Evolutionary conservation across 768 basidiomycete species (phyloP), one percentile per base, ranked within the genome.

Genomic region (Lactarius psammicola): DNA sequence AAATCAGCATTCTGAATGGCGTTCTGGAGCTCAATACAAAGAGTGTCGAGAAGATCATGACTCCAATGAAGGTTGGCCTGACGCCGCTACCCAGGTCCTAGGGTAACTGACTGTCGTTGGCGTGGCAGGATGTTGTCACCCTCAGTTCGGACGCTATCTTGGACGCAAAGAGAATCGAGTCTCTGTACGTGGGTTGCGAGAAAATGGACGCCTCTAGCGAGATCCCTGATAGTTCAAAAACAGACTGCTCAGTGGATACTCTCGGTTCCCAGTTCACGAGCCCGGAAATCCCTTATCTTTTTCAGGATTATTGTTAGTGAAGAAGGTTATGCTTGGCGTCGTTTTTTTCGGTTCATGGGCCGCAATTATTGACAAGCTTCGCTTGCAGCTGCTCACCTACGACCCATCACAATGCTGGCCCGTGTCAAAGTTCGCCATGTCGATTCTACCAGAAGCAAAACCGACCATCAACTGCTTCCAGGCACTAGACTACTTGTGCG

Each of bases 391-490:
- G 23, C 84, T 98, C 55, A 82, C 84, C 0, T 97, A 98, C 72
- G 95, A 98, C 72, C 94, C 95, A 0, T 82, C 88, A n/a, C 81
- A 88, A 74, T 84, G 79, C 2, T 81, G 87, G 42, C 87, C 89
- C 6, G 88, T 95, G 8, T 87, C 87, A 0, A 77, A 84, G 44
- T 93, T 98, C 74, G 78, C 82, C 2, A 81, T 98, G 0, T 87
- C 90, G 0, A 88, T 96, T 31, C 76, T 98, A 17, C 96, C 96
- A 0, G 96, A 98, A 76, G 95, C 95, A 5, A 80, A 80, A 49
- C 93, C 94, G 0, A 82, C 84, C 11, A 95, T 97, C 74, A 95
- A 93, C 71, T 97, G 92, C 72, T 94, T 97, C 80, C 94, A 98
- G 74, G 94, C 94, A 0, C 77, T 98, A 54, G 94, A 97, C 74